These are phyloP conservation scores for Debaryomyces hansenii DNA, from an alignment of 805 yeast species.

Conservation along the genomic window DNA sequence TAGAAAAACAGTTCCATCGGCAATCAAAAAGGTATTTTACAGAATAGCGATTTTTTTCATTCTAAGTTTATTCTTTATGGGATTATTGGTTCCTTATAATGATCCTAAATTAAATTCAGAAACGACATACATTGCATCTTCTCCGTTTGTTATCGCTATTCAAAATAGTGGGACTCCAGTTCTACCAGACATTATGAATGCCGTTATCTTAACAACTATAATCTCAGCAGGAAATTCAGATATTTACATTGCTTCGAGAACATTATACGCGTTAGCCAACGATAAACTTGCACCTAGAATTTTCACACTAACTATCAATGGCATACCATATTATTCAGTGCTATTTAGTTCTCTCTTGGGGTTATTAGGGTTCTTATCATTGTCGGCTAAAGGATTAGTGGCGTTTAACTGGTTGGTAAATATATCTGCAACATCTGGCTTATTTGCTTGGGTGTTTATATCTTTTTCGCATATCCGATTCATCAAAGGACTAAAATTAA, in stretches of 20 bases:
- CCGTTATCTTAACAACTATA: constrained; percentile 63
- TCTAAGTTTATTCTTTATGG: constrained; percentile 63
- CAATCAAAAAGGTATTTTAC: constrained; percentile 66
- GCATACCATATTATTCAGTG: no score
- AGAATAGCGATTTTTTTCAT: constrained; percentile 70
- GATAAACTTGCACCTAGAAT: no score
- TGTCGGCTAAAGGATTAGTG: no score
- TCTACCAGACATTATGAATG: constrained; percentile 72
- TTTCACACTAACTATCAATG: no score
- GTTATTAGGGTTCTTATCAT: no score
- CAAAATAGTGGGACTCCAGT: constrained; percentile 64
- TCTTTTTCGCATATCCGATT: constrained; percentile 65
- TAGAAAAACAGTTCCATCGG: constrained; percentile 67
- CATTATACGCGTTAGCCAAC: constrained; percentile 31
- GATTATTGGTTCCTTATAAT: constrained; percentile 68
- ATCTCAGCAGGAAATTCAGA: constrained; percentile 82
- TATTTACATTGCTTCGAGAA: constrained; percentile 35
- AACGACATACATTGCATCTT: constrained; percentile 47
- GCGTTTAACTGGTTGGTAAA: constrained; percentile 60
- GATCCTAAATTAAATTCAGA: constrained; percentile 54
- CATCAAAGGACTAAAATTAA: constrained; percentile 59
- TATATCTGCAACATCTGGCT: constrained; percentile 75
- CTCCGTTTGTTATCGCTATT: constrained; percentile 76
- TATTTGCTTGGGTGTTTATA: constrained; percentile 75
- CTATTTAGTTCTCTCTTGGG: no score